Conservation (phyloP, 2,329 filamentous ascomycete species). For the Aspergillus tubingensis region DNA sequence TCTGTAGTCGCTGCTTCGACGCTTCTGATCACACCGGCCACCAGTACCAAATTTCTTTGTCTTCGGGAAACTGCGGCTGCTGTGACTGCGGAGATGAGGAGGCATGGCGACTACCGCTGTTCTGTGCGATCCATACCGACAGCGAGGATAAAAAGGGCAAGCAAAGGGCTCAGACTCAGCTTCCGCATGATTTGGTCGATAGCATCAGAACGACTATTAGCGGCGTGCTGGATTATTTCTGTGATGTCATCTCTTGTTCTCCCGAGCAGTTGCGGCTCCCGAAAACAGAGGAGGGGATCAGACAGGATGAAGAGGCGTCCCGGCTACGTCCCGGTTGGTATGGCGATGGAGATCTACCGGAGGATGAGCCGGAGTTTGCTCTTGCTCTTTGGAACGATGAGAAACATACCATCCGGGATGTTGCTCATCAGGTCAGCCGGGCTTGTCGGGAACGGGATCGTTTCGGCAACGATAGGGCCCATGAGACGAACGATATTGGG, state of each 20-base stretch:
- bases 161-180: conserved; percentile 61
- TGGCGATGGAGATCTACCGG: conserved; percentile 59
- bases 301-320: conserved; percentile 77
- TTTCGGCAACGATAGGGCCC: conserved; percentile 73
- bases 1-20: conserved; percentile 93
- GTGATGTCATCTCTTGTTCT: conserved; percentile 96
- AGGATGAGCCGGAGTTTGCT: conserved; percentile 73
- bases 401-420: conserved; percentile 93
- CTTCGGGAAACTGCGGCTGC: conserved; percentile 88
- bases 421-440: conserved; percentile 83
- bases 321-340: conserved; percentile 77
- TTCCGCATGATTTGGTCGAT: conserved; percentile 74
- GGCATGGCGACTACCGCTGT: conserved; percentile 82
- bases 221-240: conserved; percentile 87
- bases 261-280: conserved; percentile 88
- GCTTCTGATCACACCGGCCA: conserved; percentile 93
- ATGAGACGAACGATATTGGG: conserved; percentile 86
- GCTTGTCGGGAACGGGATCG: conserved; percentile 74
- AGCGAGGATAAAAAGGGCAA: conserved; percentile 51
- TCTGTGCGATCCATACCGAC: conserved; percentile 87
- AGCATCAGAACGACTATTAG: conserved; percentile 85
- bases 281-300: conserved; percentile 80
- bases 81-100: conserved; percentile 97
- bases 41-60: conserved; percentile 84
- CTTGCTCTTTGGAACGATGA: conserved; percentile 97